phyloP scores from a whole-genome alignment of 192 early-diverging fungal species.

The Linnemannia zychae region DNA sequence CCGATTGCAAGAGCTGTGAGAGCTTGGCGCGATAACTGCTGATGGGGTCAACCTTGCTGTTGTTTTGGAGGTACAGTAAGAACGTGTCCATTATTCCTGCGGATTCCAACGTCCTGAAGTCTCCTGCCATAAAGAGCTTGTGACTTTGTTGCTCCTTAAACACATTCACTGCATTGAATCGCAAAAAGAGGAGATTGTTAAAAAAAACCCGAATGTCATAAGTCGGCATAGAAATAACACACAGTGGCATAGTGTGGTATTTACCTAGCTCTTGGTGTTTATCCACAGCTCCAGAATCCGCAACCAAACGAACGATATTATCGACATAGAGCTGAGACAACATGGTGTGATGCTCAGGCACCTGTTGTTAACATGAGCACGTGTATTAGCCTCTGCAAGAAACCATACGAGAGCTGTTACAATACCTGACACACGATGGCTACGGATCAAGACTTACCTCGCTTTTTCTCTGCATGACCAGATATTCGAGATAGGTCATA shows the following conservation, averaged over 20 bases:
- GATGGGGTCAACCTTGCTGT: slow-evolving; percentile 34
- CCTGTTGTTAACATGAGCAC: neutral
- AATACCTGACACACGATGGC: neutral
- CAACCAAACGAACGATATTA: slow-evolving; percentile 2
- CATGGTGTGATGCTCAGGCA: slow-evolving; percentile 25
- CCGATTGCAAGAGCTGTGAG: slow-evolving; percentile 59
- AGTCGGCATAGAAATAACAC: neutral
- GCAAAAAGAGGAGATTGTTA: neutral
- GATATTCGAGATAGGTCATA: slow-evolving; percentile 64
- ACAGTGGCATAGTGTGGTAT: neutral
- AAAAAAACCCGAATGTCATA: too few relatives aligned
- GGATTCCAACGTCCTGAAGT: neutral
- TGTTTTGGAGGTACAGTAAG: slow-evolving; percentile 24
- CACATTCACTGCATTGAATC: neutral
- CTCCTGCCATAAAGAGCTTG: slow-evolving; percentile 16
- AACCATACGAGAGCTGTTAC: neutral
- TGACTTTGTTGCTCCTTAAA: slow-evolving; percentile 19
- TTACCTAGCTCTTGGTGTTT: slow-evolving; percentile 20
- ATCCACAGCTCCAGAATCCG: neutral
- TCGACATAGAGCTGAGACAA: slow-evolving; percentile 38
- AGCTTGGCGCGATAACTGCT: slow-evolving; percentile 48
- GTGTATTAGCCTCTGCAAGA: neutral
- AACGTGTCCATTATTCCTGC: slow-evolving; percentile 29
- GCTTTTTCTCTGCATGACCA: slow-evolving; percentile 63
- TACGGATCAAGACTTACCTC: slow-evolving; percentile 26